Base-by-base conservation (phyloP, 2,329 filamentous ascomycete species). In the Phialophora tarda region DNA sequence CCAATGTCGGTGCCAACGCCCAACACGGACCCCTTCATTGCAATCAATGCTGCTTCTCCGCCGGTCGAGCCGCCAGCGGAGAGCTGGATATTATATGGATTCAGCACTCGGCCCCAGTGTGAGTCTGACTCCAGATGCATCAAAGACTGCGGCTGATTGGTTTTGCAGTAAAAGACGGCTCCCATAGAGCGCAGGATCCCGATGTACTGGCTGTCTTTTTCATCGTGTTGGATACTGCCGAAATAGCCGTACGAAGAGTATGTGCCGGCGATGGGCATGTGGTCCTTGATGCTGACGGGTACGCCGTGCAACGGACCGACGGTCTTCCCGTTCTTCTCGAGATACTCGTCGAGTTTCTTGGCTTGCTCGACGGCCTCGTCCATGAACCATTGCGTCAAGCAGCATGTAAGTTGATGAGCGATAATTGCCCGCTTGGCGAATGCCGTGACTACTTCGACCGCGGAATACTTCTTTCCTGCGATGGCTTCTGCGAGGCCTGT, bases 261-360 rank as follows among this genome's bases (percentile, higher is more conserved):
- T 4, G 50, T 59, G 17, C 67, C 71, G 2, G 74, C 71, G 58
- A 79, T 72, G 41, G 75, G 68, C 69, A 83, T 81, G 61, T 82
- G 79, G 56, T 83, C 79, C 64, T 82, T 84, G 44, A 85, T 68
- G 34, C 78, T 80, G 56, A 90, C 79, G 0, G 87, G 87, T 0
- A 90, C 78, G 6, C 88, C 87, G 72, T 89, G 87, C 0, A 90
- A 78, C 1, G 87, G 86, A 0, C 87, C 88, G 2, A 85, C 73
- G 0, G 82, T 77, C 56, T 74, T 76, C 0, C 78, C 78, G 26
- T 77, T 78, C 47, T 68, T 74, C n/a, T 67, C 63, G 23, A 79
- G 65, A 67, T 85, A 78, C 0, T 76, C 74, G 63, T 87, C 85
- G 0, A 86, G 78, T 24, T 78, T 71, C n/a, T 76, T 74, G 0